Conservation (phyloP, 2,329 filamentous ascomycete genomes). For the Penicillium thymicola region DNA sequence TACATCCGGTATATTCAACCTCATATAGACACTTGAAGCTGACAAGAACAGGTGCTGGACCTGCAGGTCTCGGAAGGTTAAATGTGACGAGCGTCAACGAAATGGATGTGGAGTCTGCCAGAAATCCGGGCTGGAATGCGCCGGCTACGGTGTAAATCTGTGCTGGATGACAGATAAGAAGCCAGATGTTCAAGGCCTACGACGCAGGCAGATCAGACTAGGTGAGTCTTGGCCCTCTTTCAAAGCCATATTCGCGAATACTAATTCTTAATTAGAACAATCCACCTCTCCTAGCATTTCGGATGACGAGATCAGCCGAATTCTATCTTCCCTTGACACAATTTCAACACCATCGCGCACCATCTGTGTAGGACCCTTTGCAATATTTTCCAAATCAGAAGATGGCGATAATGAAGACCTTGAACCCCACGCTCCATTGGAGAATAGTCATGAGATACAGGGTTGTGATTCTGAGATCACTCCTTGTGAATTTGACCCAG, state of each 20-base stretch:
- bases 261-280: background rate
- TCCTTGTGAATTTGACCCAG: background rate
- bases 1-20: background rate
- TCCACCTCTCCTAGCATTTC: background rate
- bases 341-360: background rate
- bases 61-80: conserved; percentile 12
- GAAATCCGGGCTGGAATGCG: conserved; percentile 6
- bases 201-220: conserved; percentile 3
- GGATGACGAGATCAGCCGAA: conserved; percentile 2
- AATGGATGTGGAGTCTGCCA: conserved; percentile 13
- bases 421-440: background rate
- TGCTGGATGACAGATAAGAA: conserved; percentile 8
- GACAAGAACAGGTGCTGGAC: conserved; percentile 11
- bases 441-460: background rate
- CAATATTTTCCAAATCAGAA: background rate
- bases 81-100: conserved; percentile 12
- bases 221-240: background rate
- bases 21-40: background rate
- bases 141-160: conserved; percentile 9
- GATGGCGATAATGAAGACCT: background rate
- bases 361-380: conserved; percentile 6
- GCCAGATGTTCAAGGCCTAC: background rate
- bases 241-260: background rate
- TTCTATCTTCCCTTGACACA: conserved; percentile 1
- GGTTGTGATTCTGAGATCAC: background rate